Evolutionary conservation across 1,284 basidiomycete genomes (phyloP), one percentile per base, ranked within the genome.

Genomic region (Phylloporus sp.): DNA sequence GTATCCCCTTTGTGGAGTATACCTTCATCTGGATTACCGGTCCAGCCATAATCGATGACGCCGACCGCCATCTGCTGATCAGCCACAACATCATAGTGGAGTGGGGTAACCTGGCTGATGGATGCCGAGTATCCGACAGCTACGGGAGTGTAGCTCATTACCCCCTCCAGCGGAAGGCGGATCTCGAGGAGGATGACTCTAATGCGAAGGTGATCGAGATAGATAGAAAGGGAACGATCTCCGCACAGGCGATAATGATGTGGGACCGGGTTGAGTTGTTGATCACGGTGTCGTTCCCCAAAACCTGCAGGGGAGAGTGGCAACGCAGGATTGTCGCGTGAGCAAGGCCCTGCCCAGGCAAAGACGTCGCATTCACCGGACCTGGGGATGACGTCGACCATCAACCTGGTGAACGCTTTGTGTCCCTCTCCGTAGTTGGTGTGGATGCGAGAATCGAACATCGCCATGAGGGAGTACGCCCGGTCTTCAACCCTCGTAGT

Each of bases 11-110:
- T 17, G 47, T 10, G 31, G 22, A 69, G 56, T 32, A 40, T 49
- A 22, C 69, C 67, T 47, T 56, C 29, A 34, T 65, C 50, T 20
- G 61, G 56, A 42, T 39, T 58, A 47, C 32, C n/a, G 15, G 69
- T 66, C 69, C 69, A 73, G 10, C 40, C 24, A 6, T 71, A 73
- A 44, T 73, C 71, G n/a, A 70, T 37, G 39, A 73, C 62, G 2
- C 69, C 67, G 22, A 73, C 34, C 11, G 65, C 71, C 65, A 67
- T 64, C 40, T 37, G 52, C 28, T 39, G 13, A 17, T 39, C 26
- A 17, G 24, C 47, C 10, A 6, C 18, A 11, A 22, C 34, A 31
- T 8, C 13, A 32, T 17, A 32, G 28, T 51, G 12, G 4, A 60
- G 34, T 6, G 61, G 37, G 32, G 44, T 60, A 8, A 62, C 51